phyloP scores from a whole-genome alignment of 169 alveolate species.

The Eimeria brunetti region DNA sequence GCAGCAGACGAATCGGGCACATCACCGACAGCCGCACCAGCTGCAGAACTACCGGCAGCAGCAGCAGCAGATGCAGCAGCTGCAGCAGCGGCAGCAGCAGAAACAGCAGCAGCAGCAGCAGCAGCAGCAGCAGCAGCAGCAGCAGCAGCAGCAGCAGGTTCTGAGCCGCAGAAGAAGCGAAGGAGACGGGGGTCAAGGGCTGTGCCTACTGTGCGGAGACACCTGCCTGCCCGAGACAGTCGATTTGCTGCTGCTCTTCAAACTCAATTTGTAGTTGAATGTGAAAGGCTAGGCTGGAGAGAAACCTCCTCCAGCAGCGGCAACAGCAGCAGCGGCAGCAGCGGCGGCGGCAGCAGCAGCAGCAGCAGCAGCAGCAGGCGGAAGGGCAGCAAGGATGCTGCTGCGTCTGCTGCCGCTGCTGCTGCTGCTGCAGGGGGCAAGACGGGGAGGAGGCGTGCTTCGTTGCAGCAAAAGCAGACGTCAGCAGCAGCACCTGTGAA shows the following conservation, averaged over 20 bases:
- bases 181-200: not conserved
- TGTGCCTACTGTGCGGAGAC: not conserved
- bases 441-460: not conserved
- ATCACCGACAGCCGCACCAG: no score
- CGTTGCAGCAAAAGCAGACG: no score
- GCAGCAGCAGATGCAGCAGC: no score
- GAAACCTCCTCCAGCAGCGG: not conserved
- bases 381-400: not conserved
- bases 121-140: no score
- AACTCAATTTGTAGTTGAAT: slow-evolving; percentile 13
- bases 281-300: slow-evolving; percentile 8
- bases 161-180: no score
- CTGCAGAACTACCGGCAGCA: no score
- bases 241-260: slow-evolving; percentile 4
- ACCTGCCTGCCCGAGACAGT: slow-evolving; percentile 9
- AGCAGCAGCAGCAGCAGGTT: no score
- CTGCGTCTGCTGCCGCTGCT: not conserved
- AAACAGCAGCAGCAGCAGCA: not conserved
- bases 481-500: no score
- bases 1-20: no score
- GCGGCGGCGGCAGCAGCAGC: slow-evolving; percentile 4
- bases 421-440: not conserved
- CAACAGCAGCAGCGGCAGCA: slow-evolving; percentile 23
- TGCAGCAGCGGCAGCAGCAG: not conserved
- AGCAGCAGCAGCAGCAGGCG: no score